phyloP scores from a whole-genome alignment of 495 filamentous ascomycete species.

The Paragyromitra xinjiangensis region DNA sequence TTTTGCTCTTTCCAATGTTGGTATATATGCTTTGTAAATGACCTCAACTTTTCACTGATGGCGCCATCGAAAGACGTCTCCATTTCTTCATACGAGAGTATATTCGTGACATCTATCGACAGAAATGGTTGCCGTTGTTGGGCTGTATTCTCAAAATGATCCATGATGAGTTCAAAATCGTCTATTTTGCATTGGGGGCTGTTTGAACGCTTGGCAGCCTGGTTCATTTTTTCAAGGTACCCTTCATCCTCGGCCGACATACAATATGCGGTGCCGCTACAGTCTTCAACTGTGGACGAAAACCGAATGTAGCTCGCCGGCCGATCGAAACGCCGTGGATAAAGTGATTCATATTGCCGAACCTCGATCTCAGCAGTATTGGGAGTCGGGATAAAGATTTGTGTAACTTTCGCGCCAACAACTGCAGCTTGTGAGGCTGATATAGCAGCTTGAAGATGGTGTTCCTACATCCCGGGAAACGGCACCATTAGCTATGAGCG shows the following conservation, averaged over 20 bases:
- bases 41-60: slow-evolving; percentile 70
- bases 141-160: slow-evolving; percentile 89
- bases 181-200: slow-evolving; percentile 78
- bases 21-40: slow-evolving; percentile 86
- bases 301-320: slow-evolving; percentile 96
- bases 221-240: slow-evolving; percentile 83
- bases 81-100: slow-evolving; percentile 82
- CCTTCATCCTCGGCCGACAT: slow-evolving; percentile 89
- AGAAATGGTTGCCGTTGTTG: slow-evolving; percentile 84
- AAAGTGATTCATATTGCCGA: slow-evolving; percentile 86
- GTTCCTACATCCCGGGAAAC: slow-evolving; percentile 73
- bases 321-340: slow-evolving; percentile 78
- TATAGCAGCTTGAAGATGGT: slow-evolving; percentile 95
- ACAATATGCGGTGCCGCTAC: slow-evolving; percentile 82
- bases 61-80: slow-evolving; percentile 77
- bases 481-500: slow-evolving; percentile 49
- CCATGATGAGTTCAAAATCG: slow-evolving; percentile 93
- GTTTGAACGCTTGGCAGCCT: slow-evolving; percentile 67
- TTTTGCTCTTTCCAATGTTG: slow-evolving; percentile 86
- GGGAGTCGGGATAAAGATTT: slow-evolving; percentile 86
- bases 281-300: slow-evolving; percentile 97
- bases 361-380: slow-evolving; percentile 76
- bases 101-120: slow-evolving; percentile 81
- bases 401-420: slow-evolving; percentile 74
- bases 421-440: slow-evolving; percentile 73